Conservation (phyloP, 169 alveolate genomes). For the Eimeria sp. region DNA sequence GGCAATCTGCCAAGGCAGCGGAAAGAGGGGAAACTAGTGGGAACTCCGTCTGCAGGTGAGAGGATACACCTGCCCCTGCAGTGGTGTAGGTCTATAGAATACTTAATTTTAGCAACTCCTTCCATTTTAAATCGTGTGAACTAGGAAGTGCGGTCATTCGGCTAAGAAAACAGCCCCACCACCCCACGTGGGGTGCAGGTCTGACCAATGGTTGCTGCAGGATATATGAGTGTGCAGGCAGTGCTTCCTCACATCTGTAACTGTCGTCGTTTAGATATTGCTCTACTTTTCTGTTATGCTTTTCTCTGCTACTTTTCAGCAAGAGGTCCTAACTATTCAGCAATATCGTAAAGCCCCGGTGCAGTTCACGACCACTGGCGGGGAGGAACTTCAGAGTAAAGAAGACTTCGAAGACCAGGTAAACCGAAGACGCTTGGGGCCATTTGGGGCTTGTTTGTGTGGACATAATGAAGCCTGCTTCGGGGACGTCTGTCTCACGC, state of each 20-base stretch:
- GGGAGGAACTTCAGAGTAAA: background rate
- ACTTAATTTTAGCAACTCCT: background rate
- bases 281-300: background rate
- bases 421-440: background rate
- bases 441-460: background rate
- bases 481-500: background rate
- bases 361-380: background rate
- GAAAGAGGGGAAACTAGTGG: background rate
- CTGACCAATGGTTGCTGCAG: slow-evolving; percentile 2
- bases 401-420: background rate
- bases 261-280: background rate
- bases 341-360: background rate
- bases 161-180: background rate
- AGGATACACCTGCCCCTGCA: background rate
- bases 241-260: background rate
- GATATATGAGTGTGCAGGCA: background rate
- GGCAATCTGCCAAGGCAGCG: background rate
- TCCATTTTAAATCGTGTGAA: background rate
- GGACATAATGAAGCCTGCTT: background rate
- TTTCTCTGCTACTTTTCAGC: background rate
- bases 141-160: background rate
- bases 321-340: background rate
- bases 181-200: background rate
- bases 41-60: background rate
- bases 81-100: background rate